Evolutionary conservation across 2,329 filamentous ascomycete species (phyloP).

Genomic region (Didymella segeticola): DNA sequence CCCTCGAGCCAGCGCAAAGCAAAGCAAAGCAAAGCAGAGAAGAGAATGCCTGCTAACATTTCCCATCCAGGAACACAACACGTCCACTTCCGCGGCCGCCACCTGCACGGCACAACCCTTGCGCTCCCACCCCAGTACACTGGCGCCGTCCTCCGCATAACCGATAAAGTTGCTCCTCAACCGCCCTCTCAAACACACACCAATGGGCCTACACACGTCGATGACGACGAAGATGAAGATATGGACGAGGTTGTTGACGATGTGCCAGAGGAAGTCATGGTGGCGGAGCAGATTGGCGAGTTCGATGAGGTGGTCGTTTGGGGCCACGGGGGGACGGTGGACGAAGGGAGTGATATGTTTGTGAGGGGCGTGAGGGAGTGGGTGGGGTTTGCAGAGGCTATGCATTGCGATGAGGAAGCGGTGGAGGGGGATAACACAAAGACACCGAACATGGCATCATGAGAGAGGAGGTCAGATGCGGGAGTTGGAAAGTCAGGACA

Average conservation of each 20-base stretch:
- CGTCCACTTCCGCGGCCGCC: conserved; percentile 69
- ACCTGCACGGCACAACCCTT: conserved; percentile 72
- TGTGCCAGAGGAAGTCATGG: conserved; percentile 39
- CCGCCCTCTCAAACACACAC: conserved; percentile 1
- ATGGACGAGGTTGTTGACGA: conserved; percentile 28
- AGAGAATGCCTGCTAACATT: no score
- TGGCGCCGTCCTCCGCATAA: conserved; percentile 51
- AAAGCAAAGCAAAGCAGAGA: no score
- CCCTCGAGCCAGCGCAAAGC: not conserved
- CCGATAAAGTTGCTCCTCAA: conserved; percentile 34
- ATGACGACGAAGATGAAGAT: conserved; percentile 18
- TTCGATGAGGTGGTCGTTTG: conserved; percentile 85
- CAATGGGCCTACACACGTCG: not conserved
- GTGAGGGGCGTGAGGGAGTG: conserved; percentile 80
- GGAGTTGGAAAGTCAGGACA: not conserved
- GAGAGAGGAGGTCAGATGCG: not conserved
- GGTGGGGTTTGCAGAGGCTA: conserved; percentile 73
- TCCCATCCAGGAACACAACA: conserved; percentile 25
- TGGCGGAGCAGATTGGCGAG: conserved; percentile 67
- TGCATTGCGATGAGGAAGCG: conserved; percentile 38
- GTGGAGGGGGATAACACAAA: conserved; percentile 2
- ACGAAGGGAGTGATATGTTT: conserved; percentile 70
- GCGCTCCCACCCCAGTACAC: conserved; percentile 74
- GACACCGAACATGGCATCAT: not conserved
- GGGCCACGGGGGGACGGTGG: conserved; percentile 75